Percentiles rank a stretch among this genome's conserved stretches.
Evolutionary conservation across 768 basidiomycete genomes (phyloP).

Genomic region (Panellus pusillus): DNA sequence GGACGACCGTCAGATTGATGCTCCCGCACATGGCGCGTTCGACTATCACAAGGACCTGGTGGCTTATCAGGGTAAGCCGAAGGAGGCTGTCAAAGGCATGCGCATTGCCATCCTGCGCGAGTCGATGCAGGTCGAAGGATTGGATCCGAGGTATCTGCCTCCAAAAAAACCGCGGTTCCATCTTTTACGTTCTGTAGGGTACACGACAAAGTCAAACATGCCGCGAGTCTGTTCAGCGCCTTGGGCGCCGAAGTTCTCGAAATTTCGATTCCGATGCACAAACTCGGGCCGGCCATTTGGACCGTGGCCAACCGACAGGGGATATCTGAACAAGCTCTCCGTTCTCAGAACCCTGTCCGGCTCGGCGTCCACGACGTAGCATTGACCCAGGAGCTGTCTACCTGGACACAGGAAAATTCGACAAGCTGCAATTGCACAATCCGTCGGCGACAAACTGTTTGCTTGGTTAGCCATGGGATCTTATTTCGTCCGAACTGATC

Average conservation of each 20-base stretch:
- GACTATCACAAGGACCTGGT: slow-evolving; percentile 32
- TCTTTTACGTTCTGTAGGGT: slow-evolving; percentile 19
- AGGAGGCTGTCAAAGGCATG: slow-evolving; percentile 32
- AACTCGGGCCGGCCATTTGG: slow-evolving; percentile 15
- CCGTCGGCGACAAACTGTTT: slow-evolving; percentile 10
- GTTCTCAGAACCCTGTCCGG: slow-evolving; percentile 24
- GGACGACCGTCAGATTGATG: slow-evolving; percentile 37
- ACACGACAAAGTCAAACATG: slow-evolving; percentile 31
- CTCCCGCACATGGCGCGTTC: slow-evolving; percentile 11
- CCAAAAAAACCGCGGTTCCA: too few species aligned
- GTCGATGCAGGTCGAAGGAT: slow-evolving; percentile 30
- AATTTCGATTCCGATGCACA: slow-evolving; percentile 40
- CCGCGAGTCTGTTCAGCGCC: slow-evolving; percentile 33
- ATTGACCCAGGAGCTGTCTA: slow-evolving; percentile 29
- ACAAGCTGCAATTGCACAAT: slow-evolving; percentile 28
- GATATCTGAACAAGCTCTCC: slow-evolving; percentile 16
- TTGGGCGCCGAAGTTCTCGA: slow-evolving; percentile 42
- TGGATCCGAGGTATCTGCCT: slow-evolving; percentile 29
- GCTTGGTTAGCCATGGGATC: slow-evolving; percentile 1
- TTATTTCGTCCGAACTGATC: too few species aligned
- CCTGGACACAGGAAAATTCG: slow-evolving; percentile 40
- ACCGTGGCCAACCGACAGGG: slow-evolving; percentile 16
- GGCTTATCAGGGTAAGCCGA: slow-evolving; percentile 27
- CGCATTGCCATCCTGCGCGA: slow-evolving; percentile 43
- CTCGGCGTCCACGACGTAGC: slow-evolving; percentile 36